Conservation (phyloP, 73 alveolate species). For the Breviolum minutum region DNA sequence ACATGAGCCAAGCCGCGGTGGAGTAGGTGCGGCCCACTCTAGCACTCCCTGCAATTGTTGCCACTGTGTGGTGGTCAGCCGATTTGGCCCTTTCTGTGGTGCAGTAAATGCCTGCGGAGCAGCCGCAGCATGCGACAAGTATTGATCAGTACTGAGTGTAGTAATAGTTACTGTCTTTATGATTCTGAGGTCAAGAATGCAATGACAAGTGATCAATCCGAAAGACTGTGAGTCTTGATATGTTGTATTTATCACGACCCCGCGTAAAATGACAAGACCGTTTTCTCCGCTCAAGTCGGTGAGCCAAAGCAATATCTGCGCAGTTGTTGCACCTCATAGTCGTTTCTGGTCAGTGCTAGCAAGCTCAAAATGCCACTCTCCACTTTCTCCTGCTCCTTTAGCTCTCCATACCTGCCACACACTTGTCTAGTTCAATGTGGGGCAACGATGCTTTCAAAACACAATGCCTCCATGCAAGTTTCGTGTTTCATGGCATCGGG, state of each 20-base stretch:
- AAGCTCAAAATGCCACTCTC: constrained; percentile 87
- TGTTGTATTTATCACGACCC: background rate
- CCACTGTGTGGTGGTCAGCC: constrained; percentile 59
- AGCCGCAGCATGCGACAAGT: background rate
- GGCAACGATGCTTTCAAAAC: background rate
- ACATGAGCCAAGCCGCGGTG: background rate
- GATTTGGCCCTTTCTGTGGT: constrained; percentile 47
- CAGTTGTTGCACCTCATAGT: constrained; percentile 34
- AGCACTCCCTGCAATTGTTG: constrained; percentile 56
- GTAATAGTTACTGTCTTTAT: background rate
- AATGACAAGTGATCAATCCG: background rate
- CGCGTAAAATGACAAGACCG: background rate
- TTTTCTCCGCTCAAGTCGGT: no score
- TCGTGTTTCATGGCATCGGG: background rate
- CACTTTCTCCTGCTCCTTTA: constrained; percentile 74
- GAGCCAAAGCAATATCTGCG: no score
- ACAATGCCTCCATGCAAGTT: background rate
- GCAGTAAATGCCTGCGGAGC: constrained; percentile 39
- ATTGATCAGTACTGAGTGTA: background rate
- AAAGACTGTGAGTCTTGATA: background rate
- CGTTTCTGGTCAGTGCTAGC: constrained; percentile 37
- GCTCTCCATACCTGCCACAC: constrained; percentile 38
- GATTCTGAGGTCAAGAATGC: background rate
- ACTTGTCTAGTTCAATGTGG: background rate
- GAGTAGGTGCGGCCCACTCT: constrained; percentile 54